Base-by-base conservation (phyloP, 257 asterid species). In the Nyctanthes arbortristis region DNA sequence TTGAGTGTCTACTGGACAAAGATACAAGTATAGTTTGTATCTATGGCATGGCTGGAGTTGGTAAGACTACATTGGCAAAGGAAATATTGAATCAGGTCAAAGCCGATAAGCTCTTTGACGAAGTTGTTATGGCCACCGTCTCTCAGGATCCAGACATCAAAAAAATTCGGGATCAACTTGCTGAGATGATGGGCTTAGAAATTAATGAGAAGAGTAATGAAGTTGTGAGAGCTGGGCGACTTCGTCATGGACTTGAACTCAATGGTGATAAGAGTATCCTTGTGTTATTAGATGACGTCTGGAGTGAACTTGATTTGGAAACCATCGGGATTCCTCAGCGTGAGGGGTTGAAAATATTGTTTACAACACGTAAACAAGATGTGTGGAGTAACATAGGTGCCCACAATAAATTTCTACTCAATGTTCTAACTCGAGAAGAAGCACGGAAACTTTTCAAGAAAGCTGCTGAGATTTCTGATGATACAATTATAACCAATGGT, bases 371-470 rank as follows among this genome's bases (percentile, higher is more conserved):
- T 14, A 2, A 0, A 20, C 12, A 22, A 22, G 29, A 52, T 22
- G 59, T 52, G 29, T 52, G 59, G 13, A 10, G 13, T 7, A 7
- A 3, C 4, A 20, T 52, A 6, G 1, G 13, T 20, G 59, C 59
- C 22, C 59, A 52, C 20, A 14, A 12, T n/a, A 52, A 7, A 52
- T 8, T 22, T 0, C 29, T 20, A 0, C 6, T 81, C 13, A 1
- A 58, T 2, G 58, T 13, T 9, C 72, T 82, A 61, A 0, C 43
- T 3, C 25, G 66, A 22, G 12, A 25, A 16, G 86, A 84, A 35
- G 68, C 84, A 1, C 71, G 78, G 78, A 1, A 4, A 24, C 75
- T 83, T 5, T 80, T 84, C 4, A 35, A 6, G 9, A 37, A 68
- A 2, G 73, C 20, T 6, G 71, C 55, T 5, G 75, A 73, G 0